These are phyloP conservation scores for Boletus sp. DNA, from an alignment of 1,284 basidiomycete species.

Conservation along the genomic window DNA sequence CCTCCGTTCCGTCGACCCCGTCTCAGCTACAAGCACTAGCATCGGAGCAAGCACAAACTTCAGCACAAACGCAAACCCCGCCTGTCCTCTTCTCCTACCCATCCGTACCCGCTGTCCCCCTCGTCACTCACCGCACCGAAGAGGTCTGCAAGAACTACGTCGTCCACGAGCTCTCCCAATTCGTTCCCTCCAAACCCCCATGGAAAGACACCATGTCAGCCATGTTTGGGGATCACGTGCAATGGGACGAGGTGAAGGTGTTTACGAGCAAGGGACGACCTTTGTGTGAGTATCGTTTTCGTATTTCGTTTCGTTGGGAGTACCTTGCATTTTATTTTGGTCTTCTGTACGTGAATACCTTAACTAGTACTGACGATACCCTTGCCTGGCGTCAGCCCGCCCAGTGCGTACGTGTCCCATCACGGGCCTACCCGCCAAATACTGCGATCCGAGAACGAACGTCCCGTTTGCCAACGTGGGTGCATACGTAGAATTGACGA, in stretches of 20 bases:
- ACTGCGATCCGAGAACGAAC: slow-evolving; percentile 71
- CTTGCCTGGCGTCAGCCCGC: slow-evolving; percentile 42
- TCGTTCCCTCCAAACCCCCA: slow-evolving; percentile 42
- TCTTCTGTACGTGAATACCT: not conserved
- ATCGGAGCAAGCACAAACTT: not conserved
- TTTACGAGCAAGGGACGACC: slow-evolving; percentile 59
- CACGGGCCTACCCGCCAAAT: slow-evolving; percentile 61
- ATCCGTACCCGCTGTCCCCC: slow-evolving; percentile 10
- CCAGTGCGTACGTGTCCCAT: slow-evolving; percentile 59
- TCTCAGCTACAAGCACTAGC: not conserved
- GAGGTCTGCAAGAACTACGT: slow-evolving; percentile 60
- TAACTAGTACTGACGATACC: not conserved
- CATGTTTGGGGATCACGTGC: slow-evolving; percentile 71
- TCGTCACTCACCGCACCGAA: slow-evolving; percentile 37
- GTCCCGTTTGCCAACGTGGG: slow-evolving; percentile 69
- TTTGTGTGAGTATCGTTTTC: slow-evolving; percentile 41
- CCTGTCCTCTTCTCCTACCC: slow-evolving; percentile 12
- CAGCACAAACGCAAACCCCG: not conserved
- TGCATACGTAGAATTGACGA: slow-evolving; percentile 62
- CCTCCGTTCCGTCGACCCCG: not conserved
- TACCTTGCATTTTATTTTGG: not conserved
- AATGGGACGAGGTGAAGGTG: slow-evolving; percentile 65
- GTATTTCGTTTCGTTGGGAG: not conserved
- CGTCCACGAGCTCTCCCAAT: slow-evolving; percentile 55
- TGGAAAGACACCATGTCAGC: slow-evolving; percentile 74